phyloP scores from a whole-genome alignment of 2,329 filamentous ascomycete genomes.

The Colletotrichum aenigma region DNA sequence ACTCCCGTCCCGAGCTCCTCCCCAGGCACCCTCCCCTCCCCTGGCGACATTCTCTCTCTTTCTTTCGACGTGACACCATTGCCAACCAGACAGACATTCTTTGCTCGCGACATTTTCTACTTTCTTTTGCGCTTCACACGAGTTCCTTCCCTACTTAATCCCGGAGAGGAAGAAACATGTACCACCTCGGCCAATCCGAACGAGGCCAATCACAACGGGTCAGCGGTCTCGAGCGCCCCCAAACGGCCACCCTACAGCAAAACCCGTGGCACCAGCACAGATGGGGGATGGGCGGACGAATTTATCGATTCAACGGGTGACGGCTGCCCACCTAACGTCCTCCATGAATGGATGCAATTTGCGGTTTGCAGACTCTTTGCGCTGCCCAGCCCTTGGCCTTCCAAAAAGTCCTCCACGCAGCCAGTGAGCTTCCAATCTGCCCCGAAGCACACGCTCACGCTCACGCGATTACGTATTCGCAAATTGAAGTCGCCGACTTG shows the following conservation, averaged over 20 bases:
- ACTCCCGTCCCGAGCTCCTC: neutral
- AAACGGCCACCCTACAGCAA: neutral
- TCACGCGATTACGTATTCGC: constrained; percentile 5
- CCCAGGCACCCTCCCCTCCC: neutral
- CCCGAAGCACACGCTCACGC: neutral
- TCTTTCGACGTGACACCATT: neutral
- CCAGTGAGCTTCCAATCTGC: constrained; percentile 1
- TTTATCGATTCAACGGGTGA: neutral
- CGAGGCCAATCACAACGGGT: neutral
- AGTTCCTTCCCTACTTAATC: neutral
- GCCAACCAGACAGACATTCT: neutral
- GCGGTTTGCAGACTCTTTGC: neutral
- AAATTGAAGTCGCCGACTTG: neutral
- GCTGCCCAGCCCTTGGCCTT: constrained; percentile 16
- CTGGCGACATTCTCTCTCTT: neutral
- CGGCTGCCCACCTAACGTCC: neutral
- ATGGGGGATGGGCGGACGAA: neutral
- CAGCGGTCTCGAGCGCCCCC: neutral
- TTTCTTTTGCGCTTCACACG: neutral
- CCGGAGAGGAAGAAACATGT: neutral
- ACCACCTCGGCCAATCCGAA: neutral
- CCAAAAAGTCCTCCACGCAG: neutral
- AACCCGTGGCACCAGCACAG: neutral
- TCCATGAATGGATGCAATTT: neutral
- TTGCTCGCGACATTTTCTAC: neutral